Percentiles rank a stretch among this genome's conserved stretches.
phyloP scores from a whole-genome alignment of 75 land plant genomes.

The Adiantum capillusveneris region DNA sequence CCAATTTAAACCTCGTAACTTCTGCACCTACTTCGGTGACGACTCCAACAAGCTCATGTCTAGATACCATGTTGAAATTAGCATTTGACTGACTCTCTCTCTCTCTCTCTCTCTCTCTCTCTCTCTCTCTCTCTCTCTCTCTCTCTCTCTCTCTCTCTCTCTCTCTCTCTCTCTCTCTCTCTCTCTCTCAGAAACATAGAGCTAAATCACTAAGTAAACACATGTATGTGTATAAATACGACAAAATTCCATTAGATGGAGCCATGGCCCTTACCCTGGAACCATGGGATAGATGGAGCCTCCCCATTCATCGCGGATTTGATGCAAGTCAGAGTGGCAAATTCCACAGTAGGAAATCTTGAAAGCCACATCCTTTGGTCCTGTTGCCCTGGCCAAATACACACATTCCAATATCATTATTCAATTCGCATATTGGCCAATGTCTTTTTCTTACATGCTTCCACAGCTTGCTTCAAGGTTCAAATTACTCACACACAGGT shows the following conservation, averaged over 20 bases:
- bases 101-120: too few species aligned
- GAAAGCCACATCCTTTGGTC: slow-evolving; percentile 44
- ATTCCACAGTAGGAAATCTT: slow-evolving; percentile 61
- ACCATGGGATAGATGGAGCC: slow-evolving; percentile 43
- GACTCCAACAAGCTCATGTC: slow-evolving; percentile 67
- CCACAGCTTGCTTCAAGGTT: too few species aligned
- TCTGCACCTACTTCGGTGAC: slow-evolving; percentile 59
- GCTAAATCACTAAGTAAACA: not conserved
- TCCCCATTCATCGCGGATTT: slow-evolving; percentile 49
- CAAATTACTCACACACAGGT: too few species aligned
- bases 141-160: too few species aligned
- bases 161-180: too few species aligned
- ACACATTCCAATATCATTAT: not conserved
- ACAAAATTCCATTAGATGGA: not conserved
- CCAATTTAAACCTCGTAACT: slow-evolving; percentile 48
- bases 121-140: too few species aligned
- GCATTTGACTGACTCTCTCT: too few species aligned
- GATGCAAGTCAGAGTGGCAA: slow-evolving; percentile 67
- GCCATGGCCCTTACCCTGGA: slow-evolving; percentile 43
- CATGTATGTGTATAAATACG: not conserved
- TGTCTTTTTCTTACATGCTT: too few species aligned
- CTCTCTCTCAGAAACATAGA: too few species aligned
- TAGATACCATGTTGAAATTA: not conserved
- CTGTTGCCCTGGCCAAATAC: slow-evolving; percentile 34
- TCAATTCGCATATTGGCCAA: not conserved